These are phyloP conservation scores for Zelonia costaricensis DNA, from an alignment of 208 protist genomes.

Conservation along the genomic window DNA sequence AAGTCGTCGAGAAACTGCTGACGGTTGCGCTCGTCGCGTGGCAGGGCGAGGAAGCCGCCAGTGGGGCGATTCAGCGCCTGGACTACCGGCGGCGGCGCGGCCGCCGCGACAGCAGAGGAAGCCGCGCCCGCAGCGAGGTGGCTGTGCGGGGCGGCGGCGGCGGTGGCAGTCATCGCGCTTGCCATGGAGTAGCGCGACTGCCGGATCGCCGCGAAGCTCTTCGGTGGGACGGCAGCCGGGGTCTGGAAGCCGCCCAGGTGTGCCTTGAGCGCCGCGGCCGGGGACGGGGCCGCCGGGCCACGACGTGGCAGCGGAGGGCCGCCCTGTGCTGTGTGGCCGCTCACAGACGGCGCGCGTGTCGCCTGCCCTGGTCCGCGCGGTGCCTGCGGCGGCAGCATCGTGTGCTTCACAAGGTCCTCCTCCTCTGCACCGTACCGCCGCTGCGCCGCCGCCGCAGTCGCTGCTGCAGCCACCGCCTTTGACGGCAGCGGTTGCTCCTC, in stretches of 20 bases:
- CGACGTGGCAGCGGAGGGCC: conserved; percentile 69
- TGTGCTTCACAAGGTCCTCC: conserved; percentile 8
- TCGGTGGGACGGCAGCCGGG: conserved; percentile 39
- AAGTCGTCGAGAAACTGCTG: conserved; percentile 85
- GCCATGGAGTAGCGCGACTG: conserved; percentile 51
- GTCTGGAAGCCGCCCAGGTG: conserved; percentile 25
- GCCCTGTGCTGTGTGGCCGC: conserved; percentile 49
- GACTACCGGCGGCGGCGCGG: conserved; percentile 1
- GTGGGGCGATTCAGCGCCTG: conserved; percentile 22
- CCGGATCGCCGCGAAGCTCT: conserved; percentile 37
- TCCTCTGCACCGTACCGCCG: conserved; percentile 14
- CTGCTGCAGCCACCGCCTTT: neutral
- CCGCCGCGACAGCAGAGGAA: neutral
- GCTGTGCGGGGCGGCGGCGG: neutral
- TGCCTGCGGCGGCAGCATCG: conserved; percentile 1
- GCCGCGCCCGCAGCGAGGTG: neutral
- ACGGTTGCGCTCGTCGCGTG: conserved; percentile 65
- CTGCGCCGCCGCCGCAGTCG: neutral
- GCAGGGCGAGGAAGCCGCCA: conserved; percentile 75
- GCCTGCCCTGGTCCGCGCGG: conserved; percentile 18
- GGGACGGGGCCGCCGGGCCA: conserved; percentile 47
- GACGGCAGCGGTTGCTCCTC: neutral
- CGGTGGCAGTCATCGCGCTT: conserved; percentile 33
- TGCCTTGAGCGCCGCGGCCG: conserved; percentile 10
- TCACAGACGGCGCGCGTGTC: conserved; percentile 47